Base-by-base conservation (phyloP, 352 stramenopile genomes). In the Phytophthora citricola region DNA sequence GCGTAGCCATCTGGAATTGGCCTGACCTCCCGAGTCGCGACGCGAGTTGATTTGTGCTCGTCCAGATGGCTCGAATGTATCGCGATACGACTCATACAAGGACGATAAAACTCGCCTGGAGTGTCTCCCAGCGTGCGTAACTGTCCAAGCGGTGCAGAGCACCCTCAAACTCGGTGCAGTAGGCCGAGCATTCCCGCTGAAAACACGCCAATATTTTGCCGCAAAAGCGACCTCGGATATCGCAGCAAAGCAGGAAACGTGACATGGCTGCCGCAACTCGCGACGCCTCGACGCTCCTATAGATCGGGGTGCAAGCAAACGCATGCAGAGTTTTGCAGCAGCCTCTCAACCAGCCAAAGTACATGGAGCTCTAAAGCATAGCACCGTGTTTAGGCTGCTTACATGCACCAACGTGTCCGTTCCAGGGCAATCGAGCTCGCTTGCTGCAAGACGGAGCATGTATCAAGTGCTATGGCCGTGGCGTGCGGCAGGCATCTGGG, bases 31-130 rank as follows among this genome's bases (percentile, higher is more conserved):
- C 39, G 22, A 27, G 17, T 24, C 26, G 52, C 15, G 52, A 26
- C 65, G 38, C 46, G n/a, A 58, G 53, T 64, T 56, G 58, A 69
- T 69, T 50, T 73, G 58, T 73, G 58, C 58, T 63, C 51, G 38
- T 26, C 48, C 56, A 70, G 20, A 55, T 70, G 63, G 49, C 36
- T 39, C 43, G 1, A 27, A 49, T 51, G 29, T 66, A 66, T 58
- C 56, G 56, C 49, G 57, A 59, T 50, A 38, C 20, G 17, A 60
- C 12, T 15, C 15, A 24, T 36, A 59, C 32, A 20, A 36, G 31
- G 31, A 36, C 31, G 9, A 36, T 36, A 14, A 36, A 48, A 15
- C 40, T 36, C 40, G 20, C 20, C 17, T 17, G 44, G 51, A 36
- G 27, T 66, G 63, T 65, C 63, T 65, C 47, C 32, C 15, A 65